Evolutionary conservation across 257 asterid genomes (phyloP).

Genomic region (Gentiana dahurica): DNA sequence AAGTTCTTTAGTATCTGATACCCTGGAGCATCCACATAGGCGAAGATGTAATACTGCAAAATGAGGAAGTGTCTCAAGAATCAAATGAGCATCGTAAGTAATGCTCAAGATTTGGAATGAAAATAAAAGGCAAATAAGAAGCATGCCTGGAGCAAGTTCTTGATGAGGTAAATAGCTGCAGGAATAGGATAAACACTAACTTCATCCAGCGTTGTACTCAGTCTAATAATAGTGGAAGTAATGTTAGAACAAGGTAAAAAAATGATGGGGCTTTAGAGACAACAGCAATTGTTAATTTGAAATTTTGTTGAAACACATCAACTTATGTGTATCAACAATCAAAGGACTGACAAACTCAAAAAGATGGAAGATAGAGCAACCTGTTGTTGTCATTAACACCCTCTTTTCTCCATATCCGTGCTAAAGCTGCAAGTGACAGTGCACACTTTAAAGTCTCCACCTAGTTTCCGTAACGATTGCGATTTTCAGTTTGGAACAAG

Average conservation of each 20-base stretch:
- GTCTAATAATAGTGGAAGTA: constrained; percentile 29
- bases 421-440: constrained; percentile 77
- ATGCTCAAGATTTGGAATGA: constrained; percentile 1
- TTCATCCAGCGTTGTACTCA: constrained; percentile 90
- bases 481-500: constrained; percentile 16
- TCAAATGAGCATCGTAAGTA: constrained; percentile 6
- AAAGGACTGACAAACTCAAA: background rate
- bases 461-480: constrained; percentile 27
- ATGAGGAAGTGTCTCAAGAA: constrained; percentile 14
- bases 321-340: too few species aligned
- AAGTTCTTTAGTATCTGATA: constrained; percentile 95
- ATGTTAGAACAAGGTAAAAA: background rate
- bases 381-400: constrained; percentile 96
- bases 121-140: constrained; percentile 9
- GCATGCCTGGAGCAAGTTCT: constrained; percentile 92
- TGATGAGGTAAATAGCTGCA: constrained; percentile 87
- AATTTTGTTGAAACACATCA: too few species aligned
- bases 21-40: constrained; percentile 99
- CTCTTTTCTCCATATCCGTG: constrained; percentile 75
- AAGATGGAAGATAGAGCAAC: constrained; percentile 20
- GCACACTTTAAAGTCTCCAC: constrained; percentile 94
- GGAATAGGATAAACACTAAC: constrained; percentile 95
- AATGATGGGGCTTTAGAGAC: too few species aligned
- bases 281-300: too few species aligned
- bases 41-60: constrained; percentile 93